Evolutionary conservation across 371 early-diverging fungal species (phyloP), one percentile per base, ranked within the genome.

Genomic region (Funneliformis caledonium): DNA sequence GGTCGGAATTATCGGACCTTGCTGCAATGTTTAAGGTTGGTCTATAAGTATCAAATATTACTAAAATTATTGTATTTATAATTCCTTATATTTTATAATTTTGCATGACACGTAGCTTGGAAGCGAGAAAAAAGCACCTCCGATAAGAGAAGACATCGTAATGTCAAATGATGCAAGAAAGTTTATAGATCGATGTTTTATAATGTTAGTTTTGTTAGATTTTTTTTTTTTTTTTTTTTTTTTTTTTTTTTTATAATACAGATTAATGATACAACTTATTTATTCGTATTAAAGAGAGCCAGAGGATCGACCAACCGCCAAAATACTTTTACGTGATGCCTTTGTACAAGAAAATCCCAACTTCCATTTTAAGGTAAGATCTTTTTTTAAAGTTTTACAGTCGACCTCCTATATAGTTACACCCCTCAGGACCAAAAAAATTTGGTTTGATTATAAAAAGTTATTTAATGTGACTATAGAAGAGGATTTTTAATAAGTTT

Each of bases 11-110:
- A 48, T 88, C 89, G 68, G 92, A 92, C 76, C 88, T 94, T 48
- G 91, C 93, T 72, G 90, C 93, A 19, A 86, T 94, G 56, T 94
- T 92, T 83, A 91, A 90, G 72, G 90, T 94, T 85, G 82, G 87
- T 16, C 33, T 72, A 0, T 78, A 76, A 70, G 33, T 67, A 67
- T 14, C 37, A 37, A 0, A 37, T 1, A 4, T 47, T 47, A 19
- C 19, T 19, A 56, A 19, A 56, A 56, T 19, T n/a, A 19, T 56
- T 19, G 11, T 47, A 19, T 6, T 56, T 56, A 56, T 56, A 5
- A 19, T 56, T 19, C 19, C 19, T 56, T 52, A 3, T 7, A 6
- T 7, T 56, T 52, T 56, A 56, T 19, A 5, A 56, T 56, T 56
- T 9, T 47, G 12, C 14, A 45, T 37, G 14, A 62, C 64, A 16